Conservation (phyloP, 2,329 filamentous ascomycete genomes). For the Herpomyces periplanetae region DNA sequence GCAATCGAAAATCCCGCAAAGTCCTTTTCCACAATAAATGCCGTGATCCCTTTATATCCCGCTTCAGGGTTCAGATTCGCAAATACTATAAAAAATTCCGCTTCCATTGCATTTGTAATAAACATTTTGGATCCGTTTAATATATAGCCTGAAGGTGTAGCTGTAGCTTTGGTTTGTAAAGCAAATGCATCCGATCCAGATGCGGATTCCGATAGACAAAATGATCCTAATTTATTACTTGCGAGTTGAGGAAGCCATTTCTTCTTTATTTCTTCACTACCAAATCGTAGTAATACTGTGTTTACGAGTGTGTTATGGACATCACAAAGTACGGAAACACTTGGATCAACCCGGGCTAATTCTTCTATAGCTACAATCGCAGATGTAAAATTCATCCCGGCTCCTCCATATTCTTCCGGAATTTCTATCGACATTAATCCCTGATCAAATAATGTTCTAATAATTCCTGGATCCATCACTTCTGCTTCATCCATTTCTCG, state of each 20-base stretch:
- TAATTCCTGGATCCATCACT: conserved; percentile 47
- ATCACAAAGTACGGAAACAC: conserved; percentile 72
- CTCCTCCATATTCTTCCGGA: conserved; percentile 76
- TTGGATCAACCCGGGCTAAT: conserved; percentile 65
- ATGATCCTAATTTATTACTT: conserved; percentile 26
- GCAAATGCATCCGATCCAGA: conserved; percentile 90
- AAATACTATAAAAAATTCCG: conserved; percentile 84
- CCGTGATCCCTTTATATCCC: conserved; percentile 86
- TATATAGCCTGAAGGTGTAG: conserved; percentile 43
- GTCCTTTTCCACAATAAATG: conserved; percentile 71
- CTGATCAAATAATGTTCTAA: conserved; percentile 85
- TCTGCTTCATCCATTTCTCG: conserved; percentile 95
- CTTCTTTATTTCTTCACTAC: conserved; percentile 31
- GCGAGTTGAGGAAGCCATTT: conserved; percentile 64
- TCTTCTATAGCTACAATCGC: conserved; percentile 93
- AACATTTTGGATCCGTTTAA: conserved; percentile 93
- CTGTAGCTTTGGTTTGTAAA: conserved; percentile 51
- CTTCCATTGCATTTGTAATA: conserved; percentile 92
- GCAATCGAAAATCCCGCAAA: conserved; percentile 66
- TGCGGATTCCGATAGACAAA: conserved; percentile 65
- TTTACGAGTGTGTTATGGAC: conserved; percentile 96
- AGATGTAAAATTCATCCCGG: conserved; percentile 92
- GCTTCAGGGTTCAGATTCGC: conserved; percentile 70
- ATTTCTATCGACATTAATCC: conserved; percentile 93
- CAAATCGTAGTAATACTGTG: conserved; percentile 59